Evolutionary conservation across 2,329 filamentous ascomycete genomes (phyloP).

Genomic region (Colletotrichum eremochloae): DNA sequence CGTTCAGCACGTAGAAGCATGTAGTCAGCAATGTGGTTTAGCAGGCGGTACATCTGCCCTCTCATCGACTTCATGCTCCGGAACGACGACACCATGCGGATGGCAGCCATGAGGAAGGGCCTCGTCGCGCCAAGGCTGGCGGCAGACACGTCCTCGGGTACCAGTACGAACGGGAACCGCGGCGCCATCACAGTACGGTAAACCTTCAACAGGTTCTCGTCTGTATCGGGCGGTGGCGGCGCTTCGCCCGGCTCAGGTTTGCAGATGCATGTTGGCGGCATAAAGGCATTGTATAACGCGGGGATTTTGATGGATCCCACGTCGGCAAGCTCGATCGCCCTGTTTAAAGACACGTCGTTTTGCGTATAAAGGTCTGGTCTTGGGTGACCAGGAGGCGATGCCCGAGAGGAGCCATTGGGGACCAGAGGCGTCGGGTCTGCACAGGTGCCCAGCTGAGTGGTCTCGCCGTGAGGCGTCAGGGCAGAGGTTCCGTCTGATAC

Average conservation of each 20-base stretch:
- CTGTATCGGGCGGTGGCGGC: constrained; percentile 57
- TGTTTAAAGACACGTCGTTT: constrained; percentile 22
- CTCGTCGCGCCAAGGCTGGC: constrained; percentile 53
- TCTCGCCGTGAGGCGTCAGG: not conserved
- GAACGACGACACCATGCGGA: constrained; percentile 64
- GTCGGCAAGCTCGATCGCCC: constrained; percentile 41
- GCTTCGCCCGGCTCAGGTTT: constrained; percentile 56
- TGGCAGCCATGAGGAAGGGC: constrained; percentile 64
- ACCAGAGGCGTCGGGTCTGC: not conserved
- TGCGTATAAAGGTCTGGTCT: not conserved
- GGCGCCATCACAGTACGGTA: constrained; percentile 60
- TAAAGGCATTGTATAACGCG: constrained; percentile 60
- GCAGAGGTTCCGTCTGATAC: constrained; percentile 55
- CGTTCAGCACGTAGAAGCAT: constrained; percentile 64
- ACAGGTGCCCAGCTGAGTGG: not conserved
- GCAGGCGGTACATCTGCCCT: constrained; percentile 63
- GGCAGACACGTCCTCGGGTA: constrained; percentile 54
- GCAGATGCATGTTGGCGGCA: constrained; percentile 62
- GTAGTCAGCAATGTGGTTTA: constrained; percentile 61
- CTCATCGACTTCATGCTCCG: constrained; percentile 62
- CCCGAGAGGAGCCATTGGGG: not conserved
- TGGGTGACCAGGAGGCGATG: not conserved
- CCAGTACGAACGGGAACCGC: constrained; percentile 62
- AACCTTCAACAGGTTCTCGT: constrained; percentile 60
- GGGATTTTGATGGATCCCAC: constrained; percentile 53